Evolutionary conservation across 164 flowering plant species (phyloP), one percentile per base, ranked within the genome.

Genomic region (Kalanchoe fedtschenkoi): DNA sequence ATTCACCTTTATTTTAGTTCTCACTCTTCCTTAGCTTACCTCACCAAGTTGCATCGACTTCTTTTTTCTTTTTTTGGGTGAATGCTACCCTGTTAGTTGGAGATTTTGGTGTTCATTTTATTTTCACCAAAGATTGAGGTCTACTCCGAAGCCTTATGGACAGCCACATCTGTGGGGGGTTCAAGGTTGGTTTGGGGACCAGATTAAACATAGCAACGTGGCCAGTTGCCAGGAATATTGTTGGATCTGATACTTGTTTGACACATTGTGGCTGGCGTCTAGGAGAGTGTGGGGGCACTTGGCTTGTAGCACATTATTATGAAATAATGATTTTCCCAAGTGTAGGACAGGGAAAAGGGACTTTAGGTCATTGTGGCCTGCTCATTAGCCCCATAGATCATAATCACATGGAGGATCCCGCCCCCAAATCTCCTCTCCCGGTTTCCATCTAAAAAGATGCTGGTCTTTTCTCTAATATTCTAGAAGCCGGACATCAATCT

Each of bases 191-290:
- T n/a, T n/a, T n/a, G n/a, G n/a, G n/a, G n/a, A n/a, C n/a, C n/a
- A n/a, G 4, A 51, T 51, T 51, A 51, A 51, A 32, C 56, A 51
- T 26, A 51, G 16, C 32, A 51, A 51, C 56, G 28, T 51, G 56
- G 56, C 6, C 17, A 51, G 56, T 32, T 51, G 56, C 56, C 32
- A 9, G 32, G 30, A 28, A 28, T 7, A 1, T 24, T 3, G 1
- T 24, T 26, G 17, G 30, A 28, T 24, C 32, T 51, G 56, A 51
- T 32, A 2, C 2, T 24, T 24, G 32, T 26, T 51, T 51, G 56
- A 26, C 56, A 51, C 32, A 51, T 2, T 51, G 56, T 26, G 56
- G 56, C 32, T 13, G 17, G 17, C 26, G 26, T 15, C 2, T n/a
- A n/a, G n/a, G 15, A 51, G 56, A n/a, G 32, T 15, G n/a, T 5